Percentiles rank a stretch among this genome's conserved stretches.
Evolutionary conservation across 2,329 filamentous ascomycete genomes (phyloP).

Genomic region (Pochonia chlamydosporia): DNA sequence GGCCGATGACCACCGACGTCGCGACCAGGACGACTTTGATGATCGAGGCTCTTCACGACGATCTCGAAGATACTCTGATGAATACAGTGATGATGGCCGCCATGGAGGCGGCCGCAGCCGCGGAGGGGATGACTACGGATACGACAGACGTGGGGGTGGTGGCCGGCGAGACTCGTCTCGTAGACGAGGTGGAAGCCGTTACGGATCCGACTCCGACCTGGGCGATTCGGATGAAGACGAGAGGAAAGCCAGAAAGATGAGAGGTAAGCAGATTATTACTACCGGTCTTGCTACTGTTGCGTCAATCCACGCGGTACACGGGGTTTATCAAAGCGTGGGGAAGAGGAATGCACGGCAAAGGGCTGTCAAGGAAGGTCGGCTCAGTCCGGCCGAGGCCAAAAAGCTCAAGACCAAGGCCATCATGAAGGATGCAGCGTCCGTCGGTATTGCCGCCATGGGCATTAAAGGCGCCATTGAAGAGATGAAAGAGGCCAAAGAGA

Average conservation of each 20-base stretch:
- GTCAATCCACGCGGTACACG: constrained; percentile 55
- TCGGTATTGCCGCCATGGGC: constrained; percentile 52
- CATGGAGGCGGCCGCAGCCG: constrained; percentile 23
- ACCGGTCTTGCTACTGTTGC: constrained; percentile 52
- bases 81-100: constrained; percentile 41
- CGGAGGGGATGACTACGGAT: constrained; percentile 39
- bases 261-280: constrained; percentile 56
- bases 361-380: constrained; percentile 47
- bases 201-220: constrained; percentile 48
- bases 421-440: constrained; percentile 52
- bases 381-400: constrained; percentile 45
- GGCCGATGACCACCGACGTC: constrained; percentile 31
- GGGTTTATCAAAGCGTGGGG: constrained; percentile 53
- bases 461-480: constrained; percentile 52
- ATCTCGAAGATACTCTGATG: constrained; percentile 34
- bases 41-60: constrained; percentile 33
- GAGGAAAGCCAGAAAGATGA: constrained; percentile 49
- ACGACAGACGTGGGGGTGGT: constrained; percentile 37
- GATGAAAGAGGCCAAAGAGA: constrained; percentile 49
- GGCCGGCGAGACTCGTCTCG: constrained; percentile 28
- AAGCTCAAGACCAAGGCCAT: constrained; percentile 53
- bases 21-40: constrained; percentile 40
- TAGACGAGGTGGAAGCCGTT: constrained; percentile 33
- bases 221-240: constrained; percentile 54
- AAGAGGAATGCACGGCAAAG: constrained; percentile 47